These are phyloP conservation scores for Inga oerstediana DNA, from an alignment of 306 rosid species.

Conservation along the genomic window DNA sequence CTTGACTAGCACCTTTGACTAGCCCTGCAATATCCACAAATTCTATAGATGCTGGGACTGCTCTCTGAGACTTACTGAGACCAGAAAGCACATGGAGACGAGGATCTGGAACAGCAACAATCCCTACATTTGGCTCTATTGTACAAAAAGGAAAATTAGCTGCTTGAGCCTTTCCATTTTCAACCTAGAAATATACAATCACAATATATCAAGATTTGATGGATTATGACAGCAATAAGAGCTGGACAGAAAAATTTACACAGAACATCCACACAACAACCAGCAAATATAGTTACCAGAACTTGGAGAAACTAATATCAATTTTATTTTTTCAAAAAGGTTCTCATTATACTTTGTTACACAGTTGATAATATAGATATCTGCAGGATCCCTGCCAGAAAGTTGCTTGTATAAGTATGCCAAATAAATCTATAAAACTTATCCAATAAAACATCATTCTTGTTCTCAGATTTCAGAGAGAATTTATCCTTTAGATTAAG, in stretches of 20 bases:
- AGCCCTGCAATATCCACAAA: conserved; percentile 97
- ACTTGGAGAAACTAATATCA: conserved; percentile 5
- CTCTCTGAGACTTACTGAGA: conserved; percentile 87
- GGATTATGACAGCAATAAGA: conserved; percentile 20
- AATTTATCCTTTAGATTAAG: not conserved
- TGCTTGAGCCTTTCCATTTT: conserved; percentile 98
- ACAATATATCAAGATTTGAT: conserved; percentile 26
- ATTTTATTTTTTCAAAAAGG: not conserved
- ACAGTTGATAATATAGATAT: not conserved
- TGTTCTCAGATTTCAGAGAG: not conserved
- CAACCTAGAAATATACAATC: conserved; percentile 68
- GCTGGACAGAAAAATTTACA: conserved; percentile 10
- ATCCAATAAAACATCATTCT: conserved; percentile 17
- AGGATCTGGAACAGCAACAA: conserved; percentile 95
- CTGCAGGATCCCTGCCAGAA: conserved; percentile 8
- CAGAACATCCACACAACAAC: conserved; percentile 25
- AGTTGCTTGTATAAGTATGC: not conserved
- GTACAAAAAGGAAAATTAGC: conserved; percentile 98
- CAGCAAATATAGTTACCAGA: conserved; percentile 20
- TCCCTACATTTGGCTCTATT: conserved; percentile 97
- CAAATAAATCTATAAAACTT: not conserved
- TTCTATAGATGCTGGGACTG: conserved; percentile 91
- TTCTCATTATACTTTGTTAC: not conserved
- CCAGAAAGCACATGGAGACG: conserved; percentile 85
- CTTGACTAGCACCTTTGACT: conserved; percentile 97